Evolutionary conservation across 1,284 basidiomycete species (phyloP), one percentile per base, ranked within the genome.

Genomic region (Moesziomyces aphidis): DNA sequence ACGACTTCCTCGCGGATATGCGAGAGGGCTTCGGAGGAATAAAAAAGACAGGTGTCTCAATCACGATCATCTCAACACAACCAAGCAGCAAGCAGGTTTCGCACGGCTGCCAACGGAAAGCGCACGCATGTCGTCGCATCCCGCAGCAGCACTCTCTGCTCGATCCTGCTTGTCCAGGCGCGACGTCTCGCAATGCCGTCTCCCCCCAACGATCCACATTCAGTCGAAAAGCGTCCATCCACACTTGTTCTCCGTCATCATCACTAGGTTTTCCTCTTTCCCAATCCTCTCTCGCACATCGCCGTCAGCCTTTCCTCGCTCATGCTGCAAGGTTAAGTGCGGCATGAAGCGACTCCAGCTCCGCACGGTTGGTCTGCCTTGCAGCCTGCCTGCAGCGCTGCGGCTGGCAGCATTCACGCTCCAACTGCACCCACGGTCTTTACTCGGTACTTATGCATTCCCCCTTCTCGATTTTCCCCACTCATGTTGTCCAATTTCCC

Each of bases 21-120:
- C 68, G 73, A 75, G 73, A 75, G 73, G 73, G 73, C 73, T 75
- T 68, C 73, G 68, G 46, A 36, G 73, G 73, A 71, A 66, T 46
- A 17, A 15, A 66, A 63, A 19, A 57, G 71, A 73, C 71, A 55
- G 71, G 65, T 59, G 66, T 63, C 65, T 45, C 50, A 42, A 44
- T 21, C 56, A 58, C 69, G 61, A 73, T 73, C 61, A 58, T 45
- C 5, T 17, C n/a, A 45, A 59, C 23, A 23, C 39, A 54, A 50
- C 54, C 58, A 61, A 56, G 57, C 61, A 64, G 61, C 67, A 70
- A 55, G 43, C 34, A 51, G 61, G 57, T 59, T 61, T 49, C 61
- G 45, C 23, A 42, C 50, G 60, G 56, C 66, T 62, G 48, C 43
- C 42, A 24, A n/a, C 50, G 7, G 21, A 34, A 19, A 34, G 31